Evolutionary conservation across 495 filamentous ascomycete genomes (phyloP).

Genomic region (Letharia columbiana): DNA sequence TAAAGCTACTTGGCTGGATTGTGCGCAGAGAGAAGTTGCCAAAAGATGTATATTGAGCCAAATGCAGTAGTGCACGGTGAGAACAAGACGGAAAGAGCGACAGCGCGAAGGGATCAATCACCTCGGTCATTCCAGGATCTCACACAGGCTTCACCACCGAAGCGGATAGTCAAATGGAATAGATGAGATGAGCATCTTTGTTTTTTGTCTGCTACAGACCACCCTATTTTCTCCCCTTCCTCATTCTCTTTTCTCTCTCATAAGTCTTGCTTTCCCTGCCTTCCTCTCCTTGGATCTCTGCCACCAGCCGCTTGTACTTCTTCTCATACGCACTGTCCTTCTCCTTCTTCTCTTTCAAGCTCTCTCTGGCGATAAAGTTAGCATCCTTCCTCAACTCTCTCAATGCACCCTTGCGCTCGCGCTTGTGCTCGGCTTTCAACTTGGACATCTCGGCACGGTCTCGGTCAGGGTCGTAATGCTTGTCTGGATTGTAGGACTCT

Average conservation of each 20-base stretch:
- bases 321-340: constrained; percentile 82
- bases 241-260: constrained; percentile 69
- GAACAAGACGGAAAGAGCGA: neutral
- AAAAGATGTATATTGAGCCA: neutral
- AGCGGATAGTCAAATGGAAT: neutral
- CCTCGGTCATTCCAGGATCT: neutral
- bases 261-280: constrained; percentile 79
- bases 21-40: neutral
- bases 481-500: constrained; percentile 84
- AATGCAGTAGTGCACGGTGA: neutral
- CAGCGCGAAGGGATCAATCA: neutral
- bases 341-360: constrained; percentile 84
- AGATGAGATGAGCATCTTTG: neutral
- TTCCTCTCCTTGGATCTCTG: constrained; percentile 92
- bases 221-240: constrained; percentile 51
- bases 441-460: constrained; percentile 75
- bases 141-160: neutral
- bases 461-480: constrained; percentile 89
- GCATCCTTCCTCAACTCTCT: constrained; percentile 91
- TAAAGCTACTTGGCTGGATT: neutral
- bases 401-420: constrained; percentile 89
- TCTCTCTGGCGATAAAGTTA: constrained; percentile 81
- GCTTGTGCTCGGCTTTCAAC: constrained; percentile 82
- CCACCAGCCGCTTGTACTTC: constrained; percentile 85
- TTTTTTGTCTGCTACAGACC: neutral